Evolutionary conservation across 2,329 filamentous ascomycete genomes (phyloP), one percentile per base, ranked within the genome.

Genomic region (Phyllosticta capitalensis): DNA sequence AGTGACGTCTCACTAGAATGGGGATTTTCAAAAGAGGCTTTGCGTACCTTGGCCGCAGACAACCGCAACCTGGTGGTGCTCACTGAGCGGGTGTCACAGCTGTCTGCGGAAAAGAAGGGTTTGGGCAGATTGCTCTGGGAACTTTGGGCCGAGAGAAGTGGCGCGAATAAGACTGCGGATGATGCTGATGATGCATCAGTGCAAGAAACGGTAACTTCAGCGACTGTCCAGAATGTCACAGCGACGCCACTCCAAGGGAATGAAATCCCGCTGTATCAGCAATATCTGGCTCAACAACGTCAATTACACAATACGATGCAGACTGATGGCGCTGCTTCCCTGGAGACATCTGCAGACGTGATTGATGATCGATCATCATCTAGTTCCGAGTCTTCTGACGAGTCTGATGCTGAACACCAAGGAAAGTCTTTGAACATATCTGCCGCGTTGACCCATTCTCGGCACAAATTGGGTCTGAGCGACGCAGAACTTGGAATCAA

Each of bases 401-500:
- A 94, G 63, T 92, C 90, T 0, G 92, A 96, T 63, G 85, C 86
- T 24, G 90, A 95, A 67, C 89, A 95, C 63, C 92, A 96, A 74
- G 92, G 92, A 61, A 91, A 92, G 69, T 89, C 91, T 6, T 78
- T 99, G 38, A 97, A 95, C 64, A 86, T 94, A 5, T 92, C 92
- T 0, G 87, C 90, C 0, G 89, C 90, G 0, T 80, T 96, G 66
- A 89, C 88, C 9, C 90, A 96, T 72, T 85, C 88, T 63, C 85
- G 90, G 62, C 92, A 90, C 70, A 96, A 96, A 72, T 83, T 92
- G 22, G 89, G 89, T 0, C 78, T 95, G 48, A 92, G 85, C 57
- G 92, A 96, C 65, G 90, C 92, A 64, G 94, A 97, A 66, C 79
- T 97, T 2, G 94, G 94, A 19, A 85, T 97, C 64, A 96, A 95